Percentiles rank a stretch among this genome's conserved stretches.
Conservation (phyloP, 495 filamentous ascomycete genomes). For the Penicillium subrubescens region DNA sequence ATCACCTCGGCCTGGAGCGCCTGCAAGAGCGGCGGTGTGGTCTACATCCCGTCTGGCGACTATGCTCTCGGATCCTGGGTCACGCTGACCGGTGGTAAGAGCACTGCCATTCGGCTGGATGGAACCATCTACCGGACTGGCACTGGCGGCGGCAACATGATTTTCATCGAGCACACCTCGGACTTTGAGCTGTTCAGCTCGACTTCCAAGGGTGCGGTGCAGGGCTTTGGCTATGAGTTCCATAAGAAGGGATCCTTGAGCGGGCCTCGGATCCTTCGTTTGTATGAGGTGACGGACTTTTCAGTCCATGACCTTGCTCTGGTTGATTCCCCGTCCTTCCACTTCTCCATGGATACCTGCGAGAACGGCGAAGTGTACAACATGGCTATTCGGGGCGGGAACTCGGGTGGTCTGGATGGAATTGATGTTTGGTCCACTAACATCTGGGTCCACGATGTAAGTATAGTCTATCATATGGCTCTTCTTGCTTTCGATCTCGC, state of each 20-base stretch:
- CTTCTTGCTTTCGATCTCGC: neutral
- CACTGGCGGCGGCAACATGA: conserved; percentile 51
- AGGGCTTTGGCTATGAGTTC: conserved; percentile 53
- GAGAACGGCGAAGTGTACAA: conserved; percentile 54
- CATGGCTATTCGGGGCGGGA: conserved; percentile 54
- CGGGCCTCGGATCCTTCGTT: conserved; percentile 41
- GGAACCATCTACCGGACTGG: conserved; percentile 51
- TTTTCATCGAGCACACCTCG: conserved; percentile 47
- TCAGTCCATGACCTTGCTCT: conserved; percentile 54
- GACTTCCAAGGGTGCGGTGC: conserved; percentile 50
- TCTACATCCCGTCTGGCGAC: conserved; percentile 40
- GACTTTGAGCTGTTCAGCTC: conserved; percentile 56
- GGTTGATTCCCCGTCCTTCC: conserved; percentile 55
- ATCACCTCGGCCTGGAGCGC: conserved; percentile 49
- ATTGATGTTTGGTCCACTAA: conserved; percentile 54
- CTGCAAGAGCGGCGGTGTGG: conserved; percentile 41
- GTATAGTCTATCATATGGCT: conserved; percentile 4
- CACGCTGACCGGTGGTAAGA: conserved; percentile 38
- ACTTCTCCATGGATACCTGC: conserved; percentile 50
- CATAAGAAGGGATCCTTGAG: conserved; percentile 26
- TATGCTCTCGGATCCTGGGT: conserved; percentile 41
- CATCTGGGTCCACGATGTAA: conserved; percentile 55
- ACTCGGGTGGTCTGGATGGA: conserved; percentile 52
- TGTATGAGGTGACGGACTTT: conserved; percentile 46
- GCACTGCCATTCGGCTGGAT: conserved; percentile 50